Evolutionary conservation across 306 rosid genomes (phyloP).

Genomic region (Ziziphus jujuba): DNA sequence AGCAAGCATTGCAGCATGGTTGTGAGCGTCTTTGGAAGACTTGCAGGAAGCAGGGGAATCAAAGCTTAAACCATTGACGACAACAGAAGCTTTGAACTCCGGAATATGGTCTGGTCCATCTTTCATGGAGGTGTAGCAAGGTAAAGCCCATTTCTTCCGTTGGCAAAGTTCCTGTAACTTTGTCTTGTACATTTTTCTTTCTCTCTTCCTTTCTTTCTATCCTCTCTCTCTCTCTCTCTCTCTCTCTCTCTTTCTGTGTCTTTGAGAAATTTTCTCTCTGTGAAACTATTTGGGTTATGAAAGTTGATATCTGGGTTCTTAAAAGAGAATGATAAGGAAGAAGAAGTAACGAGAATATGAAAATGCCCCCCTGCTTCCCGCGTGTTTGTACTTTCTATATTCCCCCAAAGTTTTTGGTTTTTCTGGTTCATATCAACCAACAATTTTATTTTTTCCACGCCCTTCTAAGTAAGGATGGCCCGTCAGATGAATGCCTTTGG

Average conservation of each 20-base stretch:
- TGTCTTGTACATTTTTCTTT: constrained; percentile 53
- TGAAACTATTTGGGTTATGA: too few species aligned
- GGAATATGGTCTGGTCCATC: constrained; percentile 61
- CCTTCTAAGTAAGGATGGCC: too few species aligned
- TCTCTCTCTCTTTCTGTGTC: neutral
- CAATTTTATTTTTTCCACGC: too few species aligned
- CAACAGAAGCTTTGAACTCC: constrained; percentile 50
- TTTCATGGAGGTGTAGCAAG: constrained; percentile 40
- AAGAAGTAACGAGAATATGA: too few species aligned
- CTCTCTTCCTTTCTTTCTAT: neutral
- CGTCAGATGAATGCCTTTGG: too few species aligned
- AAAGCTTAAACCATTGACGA: constrained; percentile 46
- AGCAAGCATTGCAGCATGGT: constrained; percentile 60
- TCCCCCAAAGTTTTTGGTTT: too few species aligned
- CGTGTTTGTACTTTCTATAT: too few species aligned
- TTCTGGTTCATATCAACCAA: too few species aligned
- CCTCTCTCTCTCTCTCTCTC: neutral
- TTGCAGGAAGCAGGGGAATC: constrained; percentile 23
- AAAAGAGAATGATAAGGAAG: too few species aligned
- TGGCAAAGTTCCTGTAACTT: constrained; percentile 70
- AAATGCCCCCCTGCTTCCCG: too few species aligned
- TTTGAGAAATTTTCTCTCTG: too few species aligned
- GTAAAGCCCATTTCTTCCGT: constrained; percentile 45
- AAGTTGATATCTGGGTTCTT: too few species aligned
- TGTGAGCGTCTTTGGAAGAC: constrained; percentile 62